These are phyloP conservation scores for Xylaria sp. DNA, from an alignment of 2,329 filamentous ascomycete species.

Conservation along the genomic window DNA sequence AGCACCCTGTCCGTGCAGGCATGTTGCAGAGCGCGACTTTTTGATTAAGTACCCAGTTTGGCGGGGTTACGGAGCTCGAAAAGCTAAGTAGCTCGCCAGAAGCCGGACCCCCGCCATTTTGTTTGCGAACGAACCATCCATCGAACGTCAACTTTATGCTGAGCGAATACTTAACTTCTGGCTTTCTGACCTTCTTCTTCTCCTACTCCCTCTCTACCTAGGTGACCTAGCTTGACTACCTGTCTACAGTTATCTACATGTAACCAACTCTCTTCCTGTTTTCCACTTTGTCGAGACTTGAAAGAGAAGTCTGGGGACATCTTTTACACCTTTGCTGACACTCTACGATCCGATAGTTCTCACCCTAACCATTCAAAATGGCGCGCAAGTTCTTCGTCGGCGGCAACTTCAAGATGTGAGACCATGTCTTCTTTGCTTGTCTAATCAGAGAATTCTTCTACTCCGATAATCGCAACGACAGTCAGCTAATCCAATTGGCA, in stretches of 20 bases:
- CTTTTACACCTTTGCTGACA: background rate
- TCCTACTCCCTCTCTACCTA: background rate
- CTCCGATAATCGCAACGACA: background rate
- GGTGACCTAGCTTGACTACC: background rate
- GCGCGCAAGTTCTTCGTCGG: conserved; percentile 97
- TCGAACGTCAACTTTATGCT: conserved; percentile 28
- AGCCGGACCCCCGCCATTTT: conserved; percentile 36
- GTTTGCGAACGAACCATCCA: conserved; percentile 9
- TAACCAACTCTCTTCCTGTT: background rate
- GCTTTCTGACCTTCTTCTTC: background rate
- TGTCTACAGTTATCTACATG: background rate
- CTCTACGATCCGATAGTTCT: background rate
- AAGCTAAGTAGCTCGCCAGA: conserved; percentile 13
- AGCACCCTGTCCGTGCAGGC: conserved; percentile 20
- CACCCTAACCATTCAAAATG: conserved; percentile 68
- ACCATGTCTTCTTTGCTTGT: conserved; percentile 39
- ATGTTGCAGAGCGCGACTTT: conserved; percentile 21
- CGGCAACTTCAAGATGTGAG: conserved; percentile 99
- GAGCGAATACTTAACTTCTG: background rate
- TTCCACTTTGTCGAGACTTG: background rate
- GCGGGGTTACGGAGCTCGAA: conserved; percentile 16
- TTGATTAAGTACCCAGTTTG: too few relatives aligned
- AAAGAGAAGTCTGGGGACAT: conserved; percentile 5
- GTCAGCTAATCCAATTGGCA: conserved; percentile 27
- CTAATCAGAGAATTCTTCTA: conserved; percentile 24